These are phyloP conservation scores for Talaromyces sp. DNA, from an alignment of 2,329 filamentous ascomycete genomes.

Conservation along the genomic window DNA sequence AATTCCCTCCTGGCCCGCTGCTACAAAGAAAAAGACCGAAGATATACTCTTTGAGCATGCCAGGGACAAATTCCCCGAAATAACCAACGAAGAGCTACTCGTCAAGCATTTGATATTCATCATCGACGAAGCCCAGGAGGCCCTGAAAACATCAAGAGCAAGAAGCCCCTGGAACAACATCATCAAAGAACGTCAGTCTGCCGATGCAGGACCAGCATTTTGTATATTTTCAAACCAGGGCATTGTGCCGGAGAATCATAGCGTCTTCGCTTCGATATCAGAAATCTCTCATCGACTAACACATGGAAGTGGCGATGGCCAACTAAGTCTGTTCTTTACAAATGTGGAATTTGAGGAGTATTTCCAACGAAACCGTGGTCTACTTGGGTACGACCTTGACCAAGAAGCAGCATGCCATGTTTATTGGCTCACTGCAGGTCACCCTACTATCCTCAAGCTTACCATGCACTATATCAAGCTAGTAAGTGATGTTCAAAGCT, in stretches of 20 bases:
- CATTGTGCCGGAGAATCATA: neutral
- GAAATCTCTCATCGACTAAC: constrained; percentile 12
- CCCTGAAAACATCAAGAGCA: neutral
- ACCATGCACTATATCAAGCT: constrained; percentile 7
- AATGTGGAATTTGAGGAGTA: neutral
- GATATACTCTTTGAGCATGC: neutral
- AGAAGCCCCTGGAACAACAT: neutral
- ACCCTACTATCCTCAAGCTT: neutral
- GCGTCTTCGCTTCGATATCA: neutral
- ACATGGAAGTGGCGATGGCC: neutral
- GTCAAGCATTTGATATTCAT: constrained; percentile 5
- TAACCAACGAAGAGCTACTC: neutral
- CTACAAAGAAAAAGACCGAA: neutral
- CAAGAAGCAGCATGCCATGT: neutral
- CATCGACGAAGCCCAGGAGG: constrained; percentile 4
- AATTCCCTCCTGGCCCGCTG: neutral
- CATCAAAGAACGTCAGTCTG: neutral
- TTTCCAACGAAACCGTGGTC: neutral
- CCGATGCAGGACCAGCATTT: neutral
- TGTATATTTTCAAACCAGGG: constrained; percentile 3
- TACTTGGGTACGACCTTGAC: neutral
- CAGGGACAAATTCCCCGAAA: neutral
- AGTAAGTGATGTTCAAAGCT: neutral
- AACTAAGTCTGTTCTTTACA: constrained; percentile 1
- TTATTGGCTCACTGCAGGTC: constrained; percentile 10